Conservation (phyloP, 1,284 basidiomycete species). For the Fomitopsis betulina region DNA sequence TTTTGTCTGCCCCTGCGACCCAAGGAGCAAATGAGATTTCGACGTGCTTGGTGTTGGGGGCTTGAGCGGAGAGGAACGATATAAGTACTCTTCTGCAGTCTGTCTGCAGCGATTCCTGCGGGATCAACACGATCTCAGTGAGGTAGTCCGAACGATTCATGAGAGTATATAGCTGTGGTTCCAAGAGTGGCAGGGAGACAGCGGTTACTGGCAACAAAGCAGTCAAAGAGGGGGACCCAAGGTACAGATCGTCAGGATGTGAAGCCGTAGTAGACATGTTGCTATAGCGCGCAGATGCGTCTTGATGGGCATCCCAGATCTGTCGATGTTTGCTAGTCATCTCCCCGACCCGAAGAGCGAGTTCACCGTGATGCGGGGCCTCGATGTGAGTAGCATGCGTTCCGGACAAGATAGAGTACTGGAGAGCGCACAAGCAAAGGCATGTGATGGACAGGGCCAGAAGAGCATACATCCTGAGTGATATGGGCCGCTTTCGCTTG, state of each 20-base stretch:
- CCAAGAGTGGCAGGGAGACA: constrained; percentile 31
- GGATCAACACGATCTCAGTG: constrained; percentile 45
- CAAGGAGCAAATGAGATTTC: constrained; percentile 41
- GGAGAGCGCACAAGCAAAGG: background rate
- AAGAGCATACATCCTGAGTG: background rate
- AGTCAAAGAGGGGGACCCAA: constrained; percentile 26
- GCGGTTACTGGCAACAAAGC: constrained; percentile 45
- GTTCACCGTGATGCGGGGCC: background rate
- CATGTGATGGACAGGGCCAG: background rate
- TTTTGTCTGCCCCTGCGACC: constrained; percentile 23
- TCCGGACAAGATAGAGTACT: background rate
- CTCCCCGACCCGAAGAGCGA: background rate
- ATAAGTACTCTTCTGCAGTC: constrained; percentile 34
- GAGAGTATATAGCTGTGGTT: constrained; percentile 31
- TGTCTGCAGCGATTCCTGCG: constrained; percentile 34
- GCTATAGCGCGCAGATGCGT: background rate
- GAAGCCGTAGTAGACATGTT: background rate
- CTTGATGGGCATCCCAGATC: background rate
- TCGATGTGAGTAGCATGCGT: background rate
- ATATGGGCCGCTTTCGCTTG: background rate
- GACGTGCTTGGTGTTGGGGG: constrained; percentile 25
- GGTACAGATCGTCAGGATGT: background rate
- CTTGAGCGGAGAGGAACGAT: constrained; percentile 23
- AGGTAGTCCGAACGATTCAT: constrained; percentile 30
- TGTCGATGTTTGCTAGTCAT: background rate